Percentiles rank a stretch among this genome's conserved stretches.
phyloP scores from a whole-genome alignment of 2,329 filamentous ascomycete genomes.

The Cercospora janseana region DNA sequence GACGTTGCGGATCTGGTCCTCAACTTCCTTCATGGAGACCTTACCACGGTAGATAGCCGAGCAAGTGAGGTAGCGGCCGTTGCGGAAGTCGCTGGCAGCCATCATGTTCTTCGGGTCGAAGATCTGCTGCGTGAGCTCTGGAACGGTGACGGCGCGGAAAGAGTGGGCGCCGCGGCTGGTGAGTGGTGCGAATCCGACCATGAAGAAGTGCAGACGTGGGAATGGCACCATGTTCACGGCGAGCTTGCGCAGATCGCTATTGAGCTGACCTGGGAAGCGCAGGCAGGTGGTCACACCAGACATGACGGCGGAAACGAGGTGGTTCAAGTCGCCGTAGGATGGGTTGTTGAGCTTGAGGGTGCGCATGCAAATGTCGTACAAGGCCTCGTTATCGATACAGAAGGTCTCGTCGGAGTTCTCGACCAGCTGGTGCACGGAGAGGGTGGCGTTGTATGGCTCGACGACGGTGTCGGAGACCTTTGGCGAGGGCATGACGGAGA shows the following conservation, averaged over 20 bases:
- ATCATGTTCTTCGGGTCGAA: slow-evolving; percentile 99
- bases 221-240: slow-evolving; percentile 99
- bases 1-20: slow-evolving; percentile 99
- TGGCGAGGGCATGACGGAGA: slow-evolving; percentile 96
- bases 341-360: slow-evolving; percentile 98
- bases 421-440: slow-evolving; percentile 97
- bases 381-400: slow-evolving; percentile 99
- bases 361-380: slow-evolving; percentile 99
- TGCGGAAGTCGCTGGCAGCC: slow-evolving; percentile 99
- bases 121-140: slow-evolving; percentile 99
- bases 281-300: slow-evolving; percentile 97
- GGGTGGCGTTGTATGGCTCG: slow-evolving; percentile 99
- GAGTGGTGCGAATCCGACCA: slow-evolving; percentile 98
- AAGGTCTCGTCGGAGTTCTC: slow-evolving; percentile 99
- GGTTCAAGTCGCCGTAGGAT: slow-evolving; percentile 98
- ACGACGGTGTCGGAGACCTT: slow-evolving; percentile 99
- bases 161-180: slow-evolving; percentile 88
- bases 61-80: slow-evolving; percentile 99
- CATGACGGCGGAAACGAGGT: slow-evolving; percentile 99
- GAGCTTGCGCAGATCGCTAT: slow-evolving; percentile 99
- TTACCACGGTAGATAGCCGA: slow-evolving; percentile 99
- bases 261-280: slow-evolving; percentile 98
- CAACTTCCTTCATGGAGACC: slow-evolving; percentile 99
- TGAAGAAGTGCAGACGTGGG: slow-evolving; percentile 99
- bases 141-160: slow-evolving; percentile 96